Evolutionary conservation across 805 yeast genomes (phyloP).

Genomic region (Teunomyces gatunensis): DNA sequence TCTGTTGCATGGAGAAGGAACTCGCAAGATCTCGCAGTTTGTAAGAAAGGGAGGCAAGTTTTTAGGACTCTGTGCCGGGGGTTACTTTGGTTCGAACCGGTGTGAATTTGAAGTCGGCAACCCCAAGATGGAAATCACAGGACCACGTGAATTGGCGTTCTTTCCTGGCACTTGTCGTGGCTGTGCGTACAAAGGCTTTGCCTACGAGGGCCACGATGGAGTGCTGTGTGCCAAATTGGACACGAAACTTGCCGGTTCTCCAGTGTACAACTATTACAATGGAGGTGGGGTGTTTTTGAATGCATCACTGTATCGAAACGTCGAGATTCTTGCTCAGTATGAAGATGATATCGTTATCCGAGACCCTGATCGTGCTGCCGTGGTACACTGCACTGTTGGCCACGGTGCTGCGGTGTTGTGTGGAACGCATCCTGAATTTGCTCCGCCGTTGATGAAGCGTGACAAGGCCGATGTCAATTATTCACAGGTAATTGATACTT

Average conservation of each 20-base stretch:
- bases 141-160: slow-evolving; percentile 76
- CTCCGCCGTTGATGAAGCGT: slow-evolving; percentile 48
- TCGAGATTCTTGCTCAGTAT: slow-evolving; percentile 74
- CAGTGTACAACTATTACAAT: slow-evolving; percentile 58
- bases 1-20: slow-evolving; percentile 69
- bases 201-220: slow-evolving; percentile 74
- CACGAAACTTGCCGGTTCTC: slow-evolving; percentile 20
- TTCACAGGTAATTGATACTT: slow-evolving; percentile 23
- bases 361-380: slow-evolving; percentile 58
- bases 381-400: slow-evolving; percentile 64
- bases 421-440: slow-evolving; percentile 90
- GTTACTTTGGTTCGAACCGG: slow-evolving; percentile 70
- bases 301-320: slow-evolving; percentile 58
- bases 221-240: slow-evolving; percentile 58
- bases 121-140: slow-evolving; percentile 72
- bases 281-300: slow-evolving; percentile 90
- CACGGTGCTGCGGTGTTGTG: slow-evolving; percentile 72
- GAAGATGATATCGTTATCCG: slow-evolving; percentile 53
- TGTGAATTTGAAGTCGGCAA: slow-evolving; percentile 85
- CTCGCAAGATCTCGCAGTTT: slow-evolving; percentile 55
- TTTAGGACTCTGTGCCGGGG: slow-evolving; percentile 95
- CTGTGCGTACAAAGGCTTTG: slow-evolving; percentile 75
- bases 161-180: slow-evolving; percentile 87
- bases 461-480: slow-evolving; percentile 30
- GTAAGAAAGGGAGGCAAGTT: slow-evolving; percentile 78